phyloP scores from a whole-genome alignment of 257 asterid species.

The Apocynum venetum region DNA sequence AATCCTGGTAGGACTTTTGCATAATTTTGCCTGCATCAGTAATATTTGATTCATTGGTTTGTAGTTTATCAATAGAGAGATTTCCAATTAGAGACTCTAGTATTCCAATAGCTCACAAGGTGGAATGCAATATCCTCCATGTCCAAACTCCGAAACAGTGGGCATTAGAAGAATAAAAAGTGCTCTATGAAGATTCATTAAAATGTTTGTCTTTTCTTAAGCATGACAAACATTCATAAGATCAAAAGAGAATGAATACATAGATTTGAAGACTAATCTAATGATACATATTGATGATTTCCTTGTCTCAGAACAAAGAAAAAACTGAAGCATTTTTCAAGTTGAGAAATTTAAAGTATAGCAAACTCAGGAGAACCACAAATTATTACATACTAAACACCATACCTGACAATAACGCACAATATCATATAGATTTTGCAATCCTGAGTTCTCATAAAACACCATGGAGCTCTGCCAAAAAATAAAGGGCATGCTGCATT shows the following conservation, averaged over 20 bases:
- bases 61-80: not conserved
- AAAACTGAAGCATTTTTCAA: not conserved
- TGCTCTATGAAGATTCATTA: not conserved
- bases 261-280: not conserved
- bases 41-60: too few relatives aligned
- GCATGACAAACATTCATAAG: not conserved
- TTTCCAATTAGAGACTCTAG: not conserved
- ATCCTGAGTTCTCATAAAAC: constrained; percentile 87
- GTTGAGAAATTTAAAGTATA: not conserved
- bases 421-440: constrained; percentile 86
- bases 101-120: not conserved
- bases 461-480: constrained; percentile 96
- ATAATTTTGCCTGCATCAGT: too few relatives aligned
- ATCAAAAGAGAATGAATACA: not conserved
- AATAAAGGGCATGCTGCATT: constrained; percentile 16
- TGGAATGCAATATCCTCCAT: not conserved
- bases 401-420: constrained; percentile 86
- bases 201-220: not conserved
- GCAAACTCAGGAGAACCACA: not conserved
- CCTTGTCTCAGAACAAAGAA: not conserved
- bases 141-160: not conserved
- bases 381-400: constrained; percentile 1
- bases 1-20: too few relatives aligned
- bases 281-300: not conserved
- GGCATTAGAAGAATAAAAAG: not conserved